Base-by-base conservation (phyloP, 208 protist species). In the Acanthamoeba sp. region DNA sequence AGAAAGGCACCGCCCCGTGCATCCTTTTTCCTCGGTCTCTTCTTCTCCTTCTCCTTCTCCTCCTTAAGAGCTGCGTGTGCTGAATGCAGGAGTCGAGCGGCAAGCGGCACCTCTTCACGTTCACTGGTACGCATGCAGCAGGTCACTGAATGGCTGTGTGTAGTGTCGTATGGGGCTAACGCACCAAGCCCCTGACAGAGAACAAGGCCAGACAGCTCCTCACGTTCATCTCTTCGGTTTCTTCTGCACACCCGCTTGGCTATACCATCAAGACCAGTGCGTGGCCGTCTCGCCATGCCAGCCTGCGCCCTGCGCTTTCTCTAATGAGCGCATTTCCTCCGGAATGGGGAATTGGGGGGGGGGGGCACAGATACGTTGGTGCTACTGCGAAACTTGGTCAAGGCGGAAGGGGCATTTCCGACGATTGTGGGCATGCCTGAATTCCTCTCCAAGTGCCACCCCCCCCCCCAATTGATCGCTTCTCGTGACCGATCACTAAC, bases 221-320 rank as follows among this genome's bases (percentile, higher is more conserved):
- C 32, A 29, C 34, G 16, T 90, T 66, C 50, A 90, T 90, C 34
- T 66, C 48, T 10, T 90, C 84, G 20, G 84, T 90, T 2, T 59
- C 84, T 7, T 20, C 84, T 4, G 48, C 0, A 0, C 48, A 69
- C 27, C 84, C 48, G 3, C 48, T 90, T 20, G 50, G 48, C 22
- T 90, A 90, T 48, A 4, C 48, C 2, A n/a, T 90, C 52, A 90
- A 90, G 34, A 90, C 84, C 6, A 69, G 84, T 90, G 52, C 22
- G 9, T 38, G 0, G n/a, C n/a, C n/a, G n/a, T n/a, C n/a, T n/a
- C n/a, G n/a, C n/a, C n/a, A n/a, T n/a, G n/a, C n/a, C n/a, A n/a
- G n/a, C n/a, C n/a, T n/a, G n/a, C n/a, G n/a, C n/a, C n/a, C n/a
- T n/a, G n/a, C n/a, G n/a, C n/a, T n/a, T n/a, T n/a, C n/a, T 29